These are phyloP conservation scores for Penicillium steckii DNA, from an alignment of 495 filamentous ascomycete genomes.

Conservation along the genomic window DNA sequence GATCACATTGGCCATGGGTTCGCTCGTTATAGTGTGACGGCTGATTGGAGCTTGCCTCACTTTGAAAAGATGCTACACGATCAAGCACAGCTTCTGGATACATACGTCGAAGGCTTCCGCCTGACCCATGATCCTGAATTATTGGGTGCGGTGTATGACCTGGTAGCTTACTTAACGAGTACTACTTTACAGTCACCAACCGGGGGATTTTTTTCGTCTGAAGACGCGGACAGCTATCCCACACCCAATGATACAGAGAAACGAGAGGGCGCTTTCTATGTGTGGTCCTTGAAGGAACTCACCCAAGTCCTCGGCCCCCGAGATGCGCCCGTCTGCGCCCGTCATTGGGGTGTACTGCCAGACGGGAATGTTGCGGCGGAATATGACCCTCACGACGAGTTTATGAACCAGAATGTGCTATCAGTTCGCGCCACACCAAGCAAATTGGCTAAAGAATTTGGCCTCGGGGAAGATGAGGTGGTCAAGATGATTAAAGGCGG, in stretches of 20 bases:
- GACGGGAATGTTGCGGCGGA: constrained; percentile 85
- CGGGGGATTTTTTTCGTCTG: constrained; percentile 85
- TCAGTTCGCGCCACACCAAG: constrained; percentile 58
- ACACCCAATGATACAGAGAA: constrained; percentile 75
- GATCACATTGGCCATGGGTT: constrained; percentile 95
- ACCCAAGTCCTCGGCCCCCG: constrained; percentile 70
- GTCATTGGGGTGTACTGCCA: constrained; percentile 82
- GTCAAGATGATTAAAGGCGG: constrained; percentile 66
- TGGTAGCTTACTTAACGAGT: constrained; percentile 77
- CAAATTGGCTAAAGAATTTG: constrained; percentile 74
- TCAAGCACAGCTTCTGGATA: constrained; percentile 81
- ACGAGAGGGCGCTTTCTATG: constrained; percentile 91
- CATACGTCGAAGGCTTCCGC: constrained; percentile 88
- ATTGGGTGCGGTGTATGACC: constrained; percentile 76
- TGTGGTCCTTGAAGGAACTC: constrained; percentile 90
- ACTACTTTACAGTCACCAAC: constrained; percentile 58
- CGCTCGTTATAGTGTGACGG: constrained; percentile 84
- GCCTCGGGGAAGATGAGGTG: constrained; percentile 71
- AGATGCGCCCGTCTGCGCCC: constrained; percentile 71
- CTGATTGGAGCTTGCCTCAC: constrained; percentile 88
- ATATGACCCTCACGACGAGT: constrained; percentile 89
- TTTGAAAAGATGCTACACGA: constrained; percentile 99
- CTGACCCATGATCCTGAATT: constrained; percentile 68
- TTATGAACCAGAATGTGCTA: constrained; percentile 73
- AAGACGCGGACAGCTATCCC: constrained; percentile 89